Percentiles rank a stretch among this genome's conserved stretches.
Conservation (phyloP, 1,284 basidiomycete species). For the Apiotrichum sp. region DNA sequence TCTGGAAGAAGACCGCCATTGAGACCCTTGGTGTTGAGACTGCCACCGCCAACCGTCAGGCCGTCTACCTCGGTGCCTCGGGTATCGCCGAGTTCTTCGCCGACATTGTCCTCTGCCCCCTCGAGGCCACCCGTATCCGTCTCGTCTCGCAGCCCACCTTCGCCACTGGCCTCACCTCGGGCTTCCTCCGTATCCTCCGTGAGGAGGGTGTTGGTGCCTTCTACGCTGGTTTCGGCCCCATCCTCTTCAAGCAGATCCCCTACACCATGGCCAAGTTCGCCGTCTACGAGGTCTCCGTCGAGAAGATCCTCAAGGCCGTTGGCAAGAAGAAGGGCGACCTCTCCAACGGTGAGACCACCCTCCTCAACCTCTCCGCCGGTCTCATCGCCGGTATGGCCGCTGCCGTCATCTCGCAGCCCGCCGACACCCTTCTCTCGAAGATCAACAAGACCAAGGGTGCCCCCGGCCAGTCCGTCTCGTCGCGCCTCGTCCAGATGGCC, state of each 20-base stretch:
- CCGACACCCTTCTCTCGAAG: slow-evolving; percentile 54
- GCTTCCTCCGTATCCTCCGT: slow-evolving; percentile 52
- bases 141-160: slow-evolving; percentile 54
- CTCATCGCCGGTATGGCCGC: slow-evolving; percentile 56
- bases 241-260: slow-evolving; percentile 54
- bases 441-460: slow-evolving; percentile 57
- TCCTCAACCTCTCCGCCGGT: slow-evolving; percentile 50
- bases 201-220: slow-evolving; percentile 52
- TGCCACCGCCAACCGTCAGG: slow-evolving; percentile 80
- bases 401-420: slow-evolving; percentile 57
- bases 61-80: slow-evolving; percentile 90
- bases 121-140: slow-evolving; percentile 56
- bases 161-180: slow-evolving; percentile 52
- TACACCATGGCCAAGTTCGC: slow-evolving; percentile 55
- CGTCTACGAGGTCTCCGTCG: slow-evolving; percentile 50
- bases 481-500: slow-evolving; percentile 50
- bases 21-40: slow-evolving; percentile 78
- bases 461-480: slow-evolving; percentile 52
- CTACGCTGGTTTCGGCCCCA: slow-evolving; percentile 56
- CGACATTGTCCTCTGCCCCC: slow-evolving; percentile 59
- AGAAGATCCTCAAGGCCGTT: slow-evolving; percentile 49
- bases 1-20: slow-evolving; percentile 89
- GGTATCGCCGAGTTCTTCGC: slow-evolving; percentile 93
- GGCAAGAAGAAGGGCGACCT: slow-evolving; percentile 51
- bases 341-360: slow-evolving; percentile 42